phyloP scores from a whole-genome alignment of 2,329 filamentous ascomycete species.

The Penicillium olsonii region DNA sequence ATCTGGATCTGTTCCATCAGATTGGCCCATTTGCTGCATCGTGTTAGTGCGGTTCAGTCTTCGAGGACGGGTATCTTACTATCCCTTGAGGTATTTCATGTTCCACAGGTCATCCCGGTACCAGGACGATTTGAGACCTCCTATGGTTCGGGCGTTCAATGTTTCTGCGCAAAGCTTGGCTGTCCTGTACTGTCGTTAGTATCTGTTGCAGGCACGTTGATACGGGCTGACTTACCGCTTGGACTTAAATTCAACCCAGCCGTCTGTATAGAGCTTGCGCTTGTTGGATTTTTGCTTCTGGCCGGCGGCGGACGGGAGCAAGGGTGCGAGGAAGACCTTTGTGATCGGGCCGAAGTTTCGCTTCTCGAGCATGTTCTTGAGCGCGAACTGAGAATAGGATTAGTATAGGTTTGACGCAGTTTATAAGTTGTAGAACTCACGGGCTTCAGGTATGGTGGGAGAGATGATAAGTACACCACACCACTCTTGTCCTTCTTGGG shows the following conservation, averaged over 20 bases:
- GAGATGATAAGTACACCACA: conserved; percentile 48
- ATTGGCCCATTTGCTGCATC: conserved; percentile 40
- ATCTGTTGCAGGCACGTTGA: background rate
- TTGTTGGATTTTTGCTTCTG: conserved; percentile 38
- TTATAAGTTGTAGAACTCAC: background rate
- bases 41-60: background rate
- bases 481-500: conserved; percentile 40
- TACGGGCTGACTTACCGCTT: conserved; percentile 32
- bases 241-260: conserved; percentile 51
- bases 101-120: conserved; percentile 51
- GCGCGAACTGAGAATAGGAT: conserved; percentile 26
- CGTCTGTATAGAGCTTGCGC: conserved; percentile 47
- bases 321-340: conserved; percentile 47
- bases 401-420: background rate
- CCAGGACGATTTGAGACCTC: conserved; percentile 47
- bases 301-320: conserved; percentile 27
- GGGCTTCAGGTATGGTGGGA: conserved; percentile 52
- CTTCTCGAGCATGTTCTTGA: conserved; percentile 44
- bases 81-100: conserved; percentile 48
- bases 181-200: conserved; percentile 3
- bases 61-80: conserved; percentile 12
- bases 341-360: conserved; percentile 47
- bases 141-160: conserved; percentile 46
- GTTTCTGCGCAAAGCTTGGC: conserved; percentile 49
- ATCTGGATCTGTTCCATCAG: conserved; percentile 48